phyloP scores from a whole-genome alignment of 129 eudicot species.

The Chrysanthemum seticuspe region DNA sequence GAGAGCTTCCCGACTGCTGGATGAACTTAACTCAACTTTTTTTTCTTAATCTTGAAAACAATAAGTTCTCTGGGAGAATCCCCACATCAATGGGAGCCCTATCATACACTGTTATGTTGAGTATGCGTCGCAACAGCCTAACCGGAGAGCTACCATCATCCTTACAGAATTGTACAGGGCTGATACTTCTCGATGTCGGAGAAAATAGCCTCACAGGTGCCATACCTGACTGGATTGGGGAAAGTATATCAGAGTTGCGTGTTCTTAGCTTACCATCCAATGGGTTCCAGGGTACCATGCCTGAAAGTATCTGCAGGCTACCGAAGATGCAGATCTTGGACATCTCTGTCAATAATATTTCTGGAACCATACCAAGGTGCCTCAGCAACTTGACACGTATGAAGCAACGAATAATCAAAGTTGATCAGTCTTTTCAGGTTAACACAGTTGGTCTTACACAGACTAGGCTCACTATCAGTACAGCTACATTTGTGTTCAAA shows the following conservation, averaged over 20 bases:
- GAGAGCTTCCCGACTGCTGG: slow-evolving; percentile 42
- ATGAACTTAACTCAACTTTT: slow-evolving; percentile 3
- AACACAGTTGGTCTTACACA: background rate
- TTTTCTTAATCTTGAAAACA: slow-evolving; percentile 29
- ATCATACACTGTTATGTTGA: background rate
- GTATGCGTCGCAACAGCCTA: slow-evolving; percentile 21
- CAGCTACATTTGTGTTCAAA: background rate
- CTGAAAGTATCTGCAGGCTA: slow-evolving; percentile 21
- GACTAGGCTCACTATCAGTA: background rate
- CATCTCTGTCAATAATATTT: slow-evolving; percentile 21
- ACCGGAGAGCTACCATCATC: slow-evolving; percentile 27
- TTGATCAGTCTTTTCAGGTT: background rate
- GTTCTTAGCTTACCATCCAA: slow-evolving; percentile 20
- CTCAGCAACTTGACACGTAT: background rate
- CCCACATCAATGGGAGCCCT: slow-evolving; percentile 15
- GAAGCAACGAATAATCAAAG: background rate
- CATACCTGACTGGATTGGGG: slow-evolving; percentile 30
- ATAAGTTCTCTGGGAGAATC: slow-evolving; percentile 21
- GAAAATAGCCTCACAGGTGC: slow-evolving; percentile 26
- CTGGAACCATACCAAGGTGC: slow-evolving; percentile 25
- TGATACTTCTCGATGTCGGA: slow-evolving; percentile 32
- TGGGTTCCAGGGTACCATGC: slow-evolving; percentile 29
- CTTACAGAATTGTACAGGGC: slow-evolving; percentile 17
- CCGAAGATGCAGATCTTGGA: slow-evolving; percentile 24
- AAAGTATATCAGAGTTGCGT: slow-evolving; percentile 10